Percentiles rank a stretch among this genome's conserved stretches.
Evolutionary conservation across 495 filamentous ascomycete genomes (phyloP).

Genomic region (Opeltia flavorubescens): DNA sequence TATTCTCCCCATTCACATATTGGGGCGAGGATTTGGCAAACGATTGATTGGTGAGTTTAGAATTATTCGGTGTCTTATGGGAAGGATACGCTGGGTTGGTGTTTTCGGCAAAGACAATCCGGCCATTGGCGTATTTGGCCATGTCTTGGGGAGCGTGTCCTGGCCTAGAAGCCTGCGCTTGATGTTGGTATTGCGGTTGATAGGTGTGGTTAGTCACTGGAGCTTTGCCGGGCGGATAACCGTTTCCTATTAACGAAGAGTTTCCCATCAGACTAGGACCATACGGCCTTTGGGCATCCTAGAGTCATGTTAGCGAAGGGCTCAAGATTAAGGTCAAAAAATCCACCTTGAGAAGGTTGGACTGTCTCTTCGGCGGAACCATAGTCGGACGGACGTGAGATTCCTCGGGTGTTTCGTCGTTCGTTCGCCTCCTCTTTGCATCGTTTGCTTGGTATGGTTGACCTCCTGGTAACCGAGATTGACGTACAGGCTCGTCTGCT

Average conservation of each 20-base stretch:
- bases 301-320: neutral
- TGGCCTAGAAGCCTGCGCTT: conserved; percentile 40
- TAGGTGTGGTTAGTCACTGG: conserved; percentile 19
- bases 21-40: conserved; percentile 56
- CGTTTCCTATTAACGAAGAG: neutral
- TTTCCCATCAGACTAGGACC: neutral
- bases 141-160: conserved; percentile 58
- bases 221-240: conserved; percentile 10
- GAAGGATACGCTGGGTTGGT: conserved; percentile 41
- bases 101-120: conserved; percentile 74
- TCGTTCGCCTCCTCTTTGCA: conserved; percentile 42
- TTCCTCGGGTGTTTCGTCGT: conserved; percentile 38
- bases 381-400: conserved; percentile 43
- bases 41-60: conserved; percentile 40
- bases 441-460: conserved; percentile 34
- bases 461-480: conserved; percentile 27
- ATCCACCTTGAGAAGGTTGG: conserved; percentile 60
- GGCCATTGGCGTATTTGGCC: conserved; percentile 69
- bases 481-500: conserved; percentile 30
- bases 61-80: conserved; percentile 24
- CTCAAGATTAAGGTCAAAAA: neutral
- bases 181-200: conserved; percentile 35
- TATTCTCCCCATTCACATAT: conserved; percentile 58
- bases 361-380: conserved; percentile 71
- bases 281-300: conserved; percentile 43